These are phyloP conservation scores for Aspergillus sp. DNA, from an alignment of 2,329 filamentous ascomycete species.

Conservation along the genomic window DNA sequence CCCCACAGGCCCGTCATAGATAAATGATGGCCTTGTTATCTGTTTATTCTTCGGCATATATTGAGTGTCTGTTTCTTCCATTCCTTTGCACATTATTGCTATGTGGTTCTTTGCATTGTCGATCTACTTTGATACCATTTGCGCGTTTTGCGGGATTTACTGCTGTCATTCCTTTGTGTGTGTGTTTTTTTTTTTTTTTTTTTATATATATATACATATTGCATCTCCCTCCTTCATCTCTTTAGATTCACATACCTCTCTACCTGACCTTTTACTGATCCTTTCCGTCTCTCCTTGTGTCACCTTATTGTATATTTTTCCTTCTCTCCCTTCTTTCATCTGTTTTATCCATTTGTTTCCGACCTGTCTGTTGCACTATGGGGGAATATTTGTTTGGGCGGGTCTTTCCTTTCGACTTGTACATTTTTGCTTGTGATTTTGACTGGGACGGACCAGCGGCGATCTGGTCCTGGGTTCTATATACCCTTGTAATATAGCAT, in stretches of 20 bases:
- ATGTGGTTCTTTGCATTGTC: constrained; percentile 12
- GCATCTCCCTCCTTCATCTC: constrained; percentile 9
- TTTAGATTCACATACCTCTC: not conserved
- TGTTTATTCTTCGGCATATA: constrained; percentile 17
- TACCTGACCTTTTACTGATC: not conserved
- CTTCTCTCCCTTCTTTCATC: constrained; percentile 3
- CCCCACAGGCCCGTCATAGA: constrained; percentile 29
- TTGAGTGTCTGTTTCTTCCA: constrained; percentile 18
- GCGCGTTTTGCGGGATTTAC: constrained; percentile 26
- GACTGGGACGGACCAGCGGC: constrained; percentile 16
- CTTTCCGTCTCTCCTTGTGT: not conserved
- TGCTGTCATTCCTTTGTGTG: constrained; percentile 16
- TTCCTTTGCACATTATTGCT: constrained; percentile 14
- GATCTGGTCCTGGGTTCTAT: constrained; percentile 16
- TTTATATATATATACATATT: constrained; percentile 15
- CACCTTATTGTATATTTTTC: constrained; percentile 13
- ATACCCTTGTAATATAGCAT: constrained; percentile 29
- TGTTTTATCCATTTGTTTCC: constrained; percentile 6
- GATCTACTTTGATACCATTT: constrained; percentile 20
- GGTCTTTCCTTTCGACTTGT: constrained; percentile 10
- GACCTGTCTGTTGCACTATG: constrained; percentile 9
- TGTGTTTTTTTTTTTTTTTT: too few relatives aligned
- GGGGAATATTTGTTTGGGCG: constrained; percentile 5
- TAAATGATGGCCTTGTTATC: constrained; percentile 31
- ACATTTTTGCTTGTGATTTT: constrained; percentile 15